Conservation (phyloP, 2,329 filamentous ascomycete species). For the Ascochyta pisi region DNA sequence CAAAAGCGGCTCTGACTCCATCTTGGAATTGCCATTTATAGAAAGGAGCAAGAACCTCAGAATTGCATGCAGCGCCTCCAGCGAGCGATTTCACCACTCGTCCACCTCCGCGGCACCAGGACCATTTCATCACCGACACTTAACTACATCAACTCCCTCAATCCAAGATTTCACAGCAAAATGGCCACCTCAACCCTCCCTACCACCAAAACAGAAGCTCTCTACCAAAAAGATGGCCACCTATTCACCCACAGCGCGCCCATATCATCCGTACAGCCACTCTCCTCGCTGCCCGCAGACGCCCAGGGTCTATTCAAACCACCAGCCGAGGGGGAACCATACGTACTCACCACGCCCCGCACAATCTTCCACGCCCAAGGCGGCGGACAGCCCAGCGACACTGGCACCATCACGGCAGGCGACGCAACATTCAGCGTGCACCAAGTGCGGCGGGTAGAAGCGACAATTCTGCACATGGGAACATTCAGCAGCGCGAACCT, state of each 20-base stretch:
- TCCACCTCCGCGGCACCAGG: not conserved
- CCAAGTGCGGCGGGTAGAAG: slow-evolving; percentile 62
- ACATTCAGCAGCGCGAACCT: slow-evolving; percentile 12
- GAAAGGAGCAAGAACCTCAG: too few relatives aligned
- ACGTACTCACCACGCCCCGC: slow-evolving; percentile 65
- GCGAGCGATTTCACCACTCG: too few relatives aligned
- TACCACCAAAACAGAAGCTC: slow-evolving; percentile 31
- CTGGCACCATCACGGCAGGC: slow-evolving; percentile 61
- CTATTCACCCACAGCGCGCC: slow-evolving; percentile 54
- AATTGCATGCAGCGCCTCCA: too few relatives aligned
- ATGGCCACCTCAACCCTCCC: slow-evolving; percentile 8
- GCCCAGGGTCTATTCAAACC: slow-evolving; percentile 67
- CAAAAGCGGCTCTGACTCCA: not conserved
- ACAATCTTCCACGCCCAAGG: slow-evolving; percentile 82
- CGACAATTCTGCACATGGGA: slow-evolving; percentile 71
- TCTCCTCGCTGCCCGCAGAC: slow-evolving; percentile 58
- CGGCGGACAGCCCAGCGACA: slow-evolving; percentile 75
- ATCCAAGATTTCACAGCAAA: not conserved
- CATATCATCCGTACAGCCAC: slow-evolving; percentile 58
- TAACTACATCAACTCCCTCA: not conserved
- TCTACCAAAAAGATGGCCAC: slow-evolving; percentile 52
- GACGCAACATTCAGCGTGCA: slow-evolving; percentile 48
- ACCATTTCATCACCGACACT: not conserved
- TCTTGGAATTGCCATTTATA: too few relatives aligned
- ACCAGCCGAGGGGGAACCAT: slow-evolving; percentile 53